These are phyloP conservation scores for Diaporthe velutina DNA, from an alignment of 2,329 filamentous ascomycete genomes.

Conservation along the genomic window DNA sequence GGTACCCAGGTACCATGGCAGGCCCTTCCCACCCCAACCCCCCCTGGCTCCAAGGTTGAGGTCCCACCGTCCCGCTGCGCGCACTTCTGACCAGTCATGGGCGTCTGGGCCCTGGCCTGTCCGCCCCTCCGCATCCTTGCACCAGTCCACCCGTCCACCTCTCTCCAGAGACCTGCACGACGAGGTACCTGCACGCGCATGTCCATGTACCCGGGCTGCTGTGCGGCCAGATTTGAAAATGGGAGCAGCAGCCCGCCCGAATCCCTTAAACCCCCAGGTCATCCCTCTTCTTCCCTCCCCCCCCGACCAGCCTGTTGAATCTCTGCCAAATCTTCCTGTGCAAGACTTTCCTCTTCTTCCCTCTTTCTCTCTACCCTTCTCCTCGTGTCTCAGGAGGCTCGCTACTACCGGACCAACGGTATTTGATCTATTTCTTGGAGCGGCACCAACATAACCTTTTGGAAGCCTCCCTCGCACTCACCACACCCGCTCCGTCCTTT, in stretches of 20 bases:
- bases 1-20: conserved; percentile 22
- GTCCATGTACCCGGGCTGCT: conserved; percentile 35
- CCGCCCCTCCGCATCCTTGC: conserved; percentile 37
- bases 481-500: conserved; percentile 34
- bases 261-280: conserved; percentile 56
- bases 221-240: conserved; percentile 36
- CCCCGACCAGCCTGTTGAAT: conserved; percentile 40
- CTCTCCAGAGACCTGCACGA: conserved; percentile 24
- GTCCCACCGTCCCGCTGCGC: conserved; percentile 38
- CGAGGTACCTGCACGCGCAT: conserved; percentile 38
- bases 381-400: conserved; percentile 50
- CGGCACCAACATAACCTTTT: conserved; percentile 38
- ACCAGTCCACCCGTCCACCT: conserved; percentile 34
- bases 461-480: conserved; percentile 11
- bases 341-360: conserved; percentile 57
- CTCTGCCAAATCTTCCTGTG: conserved; percentile 54
- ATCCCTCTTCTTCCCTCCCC: conserved; percentile 52
- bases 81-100: conserved; percentile 37
- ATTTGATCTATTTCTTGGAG: conserved; percentile 46
- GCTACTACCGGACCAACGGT: conserved; percentile 44
- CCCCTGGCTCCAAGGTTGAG: conserved; percentile 36
- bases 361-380: conserved; percentile 49
- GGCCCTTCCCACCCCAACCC: conserved; percentile 19
- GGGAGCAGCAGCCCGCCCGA: conserved; percentile 42
- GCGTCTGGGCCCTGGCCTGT: conserved; percentile 39